phyloP scores from a whole-genome alignment of 345 rosid species.

The Raphanus sativus region DNA sequence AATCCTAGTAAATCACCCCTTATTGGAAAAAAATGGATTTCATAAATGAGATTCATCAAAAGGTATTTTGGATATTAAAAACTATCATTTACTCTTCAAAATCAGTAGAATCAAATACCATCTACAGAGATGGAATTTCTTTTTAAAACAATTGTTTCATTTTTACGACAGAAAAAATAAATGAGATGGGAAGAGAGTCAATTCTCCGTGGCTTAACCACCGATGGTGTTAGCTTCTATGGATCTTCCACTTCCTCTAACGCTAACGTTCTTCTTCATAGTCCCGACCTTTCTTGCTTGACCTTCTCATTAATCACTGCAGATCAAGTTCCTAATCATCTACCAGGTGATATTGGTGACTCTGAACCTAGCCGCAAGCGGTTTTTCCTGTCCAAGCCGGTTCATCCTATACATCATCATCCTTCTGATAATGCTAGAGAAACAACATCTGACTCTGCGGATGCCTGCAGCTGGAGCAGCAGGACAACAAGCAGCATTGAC shows the following conservation, averaged over 20 bases:
- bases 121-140: too few species aligned
- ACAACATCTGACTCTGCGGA: slow-evolving; percentile 57
- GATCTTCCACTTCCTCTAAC: slow-evolving; percentile 61
- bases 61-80: too few species aligned
- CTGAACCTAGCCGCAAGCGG: slow-evolving; percentile 56
- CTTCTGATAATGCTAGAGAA: slow-evolving; percentile 57
- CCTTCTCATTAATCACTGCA: too few species aligned
- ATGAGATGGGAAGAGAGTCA: too few species aligned
- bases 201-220: slow-evolving; percentile 52
- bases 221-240: slow-evolving; percentile 51
- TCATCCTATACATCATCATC: slow-evolving; percentile 58
- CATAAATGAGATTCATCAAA: too few species aligned
- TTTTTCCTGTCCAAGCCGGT: slow-evolving; percentile 62
- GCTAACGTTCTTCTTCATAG: slow-evolving; percentile 54
- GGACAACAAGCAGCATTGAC: slow-evolving; percentile 46
- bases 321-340: slow-evolving; percentile 19
- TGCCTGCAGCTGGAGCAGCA: slow-evolving; percentile 54
- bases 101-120: too few species aligned
- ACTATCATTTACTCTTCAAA: too few species aligned
- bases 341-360: slow-evolving; percentile 47
- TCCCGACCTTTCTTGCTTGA: slow-evolving; percentile 33
- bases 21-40: too few species aligned
- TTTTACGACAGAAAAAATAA: too few species aligned
- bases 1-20: too few species aligned
- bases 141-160: too few species aligned